phyloP scores from a whole-genome alignment of 257 asterid species.

The Thymus quinquecostatus region DNA sequence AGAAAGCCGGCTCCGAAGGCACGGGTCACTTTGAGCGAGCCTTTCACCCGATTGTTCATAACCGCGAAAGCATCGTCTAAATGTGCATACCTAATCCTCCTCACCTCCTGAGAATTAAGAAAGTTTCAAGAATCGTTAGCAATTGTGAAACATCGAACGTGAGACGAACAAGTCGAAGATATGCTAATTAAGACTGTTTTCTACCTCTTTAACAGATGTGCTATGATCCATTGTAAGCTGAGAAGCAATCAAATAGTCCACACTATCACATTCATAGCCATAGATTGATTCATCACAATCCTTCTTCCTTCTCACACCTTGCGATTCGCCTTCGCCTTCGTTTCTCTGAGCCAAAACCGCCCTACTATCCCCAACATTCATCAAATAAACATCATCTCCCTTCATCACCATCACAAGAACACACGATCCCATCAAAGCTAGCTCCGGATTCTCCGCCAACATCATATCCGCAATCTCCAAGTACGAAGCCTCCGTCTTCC shows the following conservation, averaged over 20 bases:
- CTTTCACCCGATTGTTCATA: conserved; percentile 78
- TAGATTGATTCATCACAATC: conserved; percentile 54
- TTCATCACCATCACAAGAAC: conserved; percentile 89
- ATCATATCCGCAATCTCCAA: conserved; percentile 83
- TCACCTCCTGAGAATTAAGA: conserved; percentile 61
- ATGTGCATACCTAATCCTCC: conserved; percentile 71
- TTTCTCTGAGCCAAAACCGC: conserved; percentile 68
- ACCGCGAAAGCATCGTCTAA: conserved; percentile 75
- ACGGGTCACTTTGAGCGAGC: conserved; percentile 88
- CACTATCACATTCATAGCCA: conserved; percentile 55
- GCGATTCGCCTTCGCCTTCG: conserved; percentile 38
- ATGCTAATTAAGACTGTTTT: background rate
- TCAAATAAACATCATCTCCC: conserved; percentile 81
- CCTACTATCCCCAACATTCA: conserved; percentile 94
- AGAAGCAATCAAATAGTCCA: conserved; percentile 50
- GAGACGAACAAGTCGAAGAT: background rate
- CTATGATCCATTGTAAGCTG: conserved; percentile 92
- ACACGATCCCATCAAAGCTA: conserved; percentile 95
- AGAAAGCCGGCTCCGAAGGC: conserved; percentile 98
- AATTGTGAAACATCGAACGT: conserved; percentile 1
- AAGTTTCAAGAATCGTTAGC: conserved; percentile 5
- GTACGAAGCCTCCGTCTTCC: conserved; percentile 72
- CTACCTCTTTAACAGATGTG: conserved; percentile 75
- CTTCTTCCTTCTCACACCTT: conserved; percentile 33
- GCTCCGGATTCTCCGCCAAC: conserved; percentile 83